phyloP scores from a whole-genome alignment of 768 basidiomycete genomes.

The Agaricus subrufescens region DNA sequence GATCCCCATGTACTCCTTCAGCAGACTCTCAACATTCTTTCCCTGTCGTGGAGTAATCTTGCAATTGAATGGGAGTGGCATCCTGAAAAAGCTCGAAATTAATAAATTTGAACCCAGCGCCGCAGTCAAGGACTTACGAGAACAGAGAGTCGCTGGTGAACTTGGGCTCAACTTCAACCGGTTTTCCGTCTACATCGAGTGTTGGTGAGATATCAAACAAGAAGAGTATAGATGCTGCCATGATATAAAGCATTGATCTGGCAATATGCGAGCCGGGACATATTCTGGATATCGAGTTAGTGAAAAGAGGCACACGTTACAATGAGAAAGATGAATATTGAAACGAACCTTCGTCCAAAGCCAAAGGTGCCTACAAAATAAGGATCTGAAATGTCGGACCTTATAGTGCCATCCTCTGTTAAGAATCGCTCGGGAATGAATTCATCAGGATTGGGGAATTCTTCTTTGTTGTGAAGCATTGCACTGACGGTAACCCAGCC shows the following conservation, averaged over 20 bases:
- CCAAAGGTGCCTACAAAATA: conserved; percentile 21
- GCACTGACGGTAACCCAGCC: conserved; percentile 7
- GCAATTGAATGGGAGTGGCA: not conserved
- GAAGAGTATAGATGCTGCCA: conserved; percentile 10
- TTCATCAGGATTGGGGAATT: conserved; percentile 15
- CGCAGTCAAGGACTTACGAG: not conserved
- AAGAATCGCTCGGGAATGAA: conserved; percentile 19
- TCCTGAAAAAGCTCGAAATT: not conserved
- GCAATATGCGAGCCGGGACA: conserved; percentile 8
- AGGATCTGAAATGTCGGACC: conserved; percentile 21
- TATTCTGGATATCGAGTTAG: not conserved
- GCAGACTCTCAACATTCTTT: not conserved
- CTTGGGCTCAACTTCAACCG: not conserved
- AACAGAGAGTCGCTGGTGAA: not conserved
- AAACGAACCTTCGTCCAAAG: conserved; percentile 23
- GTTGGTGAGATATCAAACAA: conserved; percentile 14
- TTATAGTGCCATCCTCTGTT: conserved; percentile 12
- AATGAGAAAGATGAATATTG: not conserved
- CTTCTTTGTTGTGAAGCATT: conserved; percentile 16
- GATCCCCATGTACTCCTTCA: not conserved
- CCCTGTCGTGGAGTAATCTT: not conserved
- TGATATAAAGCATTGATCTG: not conserved
- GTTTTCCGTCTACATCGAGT: conserved; percentile 2
- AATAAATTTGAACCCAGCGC: not conserved
- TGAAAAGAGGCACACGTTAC: no score